Evolutionary conservation across 192 early-diverging fungal species (phyloP).

Genomic region (Lobulomyces angularis): DNA sequence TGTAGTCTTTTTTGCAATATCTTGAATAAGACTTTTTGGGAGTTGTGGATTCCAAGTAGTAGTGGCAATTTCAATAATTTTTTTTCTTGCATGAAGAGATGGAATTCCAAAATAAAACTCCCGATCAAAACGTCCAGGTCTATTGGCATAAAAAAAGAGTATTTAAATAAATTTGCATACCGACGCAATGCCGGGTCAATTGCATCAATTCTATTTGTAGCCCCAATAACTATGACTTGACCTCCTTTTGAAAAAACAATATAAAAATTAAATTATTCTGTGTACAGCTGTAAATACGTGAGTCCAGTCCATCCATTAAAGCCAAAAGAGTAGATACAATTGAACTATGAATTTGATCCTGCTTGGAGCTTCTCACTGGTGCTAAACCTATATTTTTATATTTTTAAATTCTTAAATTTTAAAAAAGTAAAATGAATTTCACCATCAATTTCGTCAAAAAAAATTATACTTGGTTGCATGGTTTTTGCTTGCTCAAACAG

Average conservation of each 20-base stretch:
- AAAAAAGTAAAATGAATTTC: slow-evolving; percentile 1
- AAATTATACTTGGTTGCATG: slow-evolving; percentile 60
- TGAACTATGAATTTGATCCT: slow-evolving; percentile 55
- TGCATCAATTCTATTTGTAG: slow-evolving; percentile 62
- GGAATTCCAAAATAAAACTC: slow-evolving; percentile 61
- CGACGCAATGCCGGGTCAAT: slow-evolving; percentile 64
- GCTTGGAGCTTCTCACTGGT: slow-evolving; percentile 49
- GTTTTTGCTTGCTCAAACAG: slow-evolving; percentile 60
- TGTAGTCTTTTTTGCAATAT: slow-evolving; percentile 42
- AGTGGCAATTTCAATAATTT: slow-evolving; percentile 55
- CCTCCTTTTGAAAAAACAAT: slow-evolving; percentile 14
- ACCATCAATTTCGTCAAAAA: slow-evolving; percentile 75
- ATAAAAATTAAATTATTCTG: not conserved
- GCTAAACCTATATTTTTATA: slow-evolving; percentile 36
- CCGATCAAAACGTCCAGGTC: slow-evolving; percentile 59
- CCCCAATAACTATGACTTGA: slow-evolving; percentile 67
- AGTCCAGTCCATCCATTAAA: slow-evolving; percentile 64
- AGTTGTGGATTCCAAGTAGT: slow-evolving; percentile 37
- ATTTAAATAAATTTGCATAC: no score
- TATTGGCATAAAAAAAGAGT: no score
- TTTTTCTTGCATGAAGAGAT: slow-evolving; percentile 32
- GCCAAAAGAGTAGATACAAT: slow-evolving; percentile 62
- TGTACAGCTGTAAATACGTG: slow-evolving; percentile 19
- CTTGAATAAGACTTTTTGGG: slow-evolving; percentile 23
- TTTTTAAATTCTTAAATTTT: slow-evolving; percentile 4